Percentiles rank a stretch among this genome's conserved stretches.
These are phyloP conservation scores for Singerocomus rubriflavus DNA, from an alignment of 1,284 basidiomycete genomes.

Conservation along the genomic window DNA sequence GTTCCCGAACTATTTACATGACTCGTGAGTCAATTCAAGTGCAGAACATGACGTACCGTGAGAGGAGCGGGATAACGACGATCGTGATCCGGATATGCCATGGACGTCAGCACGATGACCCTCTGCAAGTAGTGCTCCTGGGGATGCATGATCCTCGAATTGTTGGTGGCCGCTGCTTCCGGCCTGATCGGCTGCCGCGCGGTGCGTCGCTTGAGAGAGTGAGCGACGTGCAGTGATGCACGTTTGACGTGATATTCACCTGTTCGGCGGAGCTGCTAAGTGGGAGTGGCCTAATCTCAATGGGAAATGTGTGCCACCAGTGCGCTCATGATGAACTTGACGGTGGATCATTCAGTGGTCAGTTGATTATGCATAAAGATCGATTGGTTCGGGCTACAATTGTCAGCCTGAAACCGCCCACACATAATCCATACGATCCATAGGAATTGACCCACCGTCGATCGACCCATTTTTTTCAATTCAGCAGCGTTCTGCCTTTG, in stretches of 20 bases:
- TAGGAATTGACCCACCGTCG: constrained; percentile 5
- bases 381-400: background rate
- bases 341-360: background rate
- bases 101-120: constrained; percentile 10
- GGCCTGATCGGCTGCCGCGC: constrained; percentile 18
- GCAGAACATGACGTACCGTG: constrained; percentile 11
- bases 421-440: constrained; percentile 1
- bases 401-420: constrained; percentile 2
- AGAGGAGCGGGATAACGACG: background rate
- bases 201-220: constrained; percentile 5
- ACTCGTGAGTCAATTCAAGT: background rate
- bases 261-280: background rate
- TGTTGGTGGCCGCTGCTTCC: constrained; percentile 4
- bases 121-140: background rate
- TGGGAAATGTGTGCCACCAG: constrained; percentile 6
- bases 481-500: constrained; percentile 9
- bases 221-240: constrained; percentile 5
- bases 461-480: constrained; percentile 27
- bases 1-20: constrained; percentile 1
- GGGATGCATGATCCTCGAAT: constrained; percentile 16
- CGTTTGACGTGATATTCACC: constrained; percentile 6
- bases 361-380: constrained; percentile 6
- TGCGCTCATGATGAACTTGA: constrained; percentile 6
- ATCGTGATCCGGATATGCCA: constrained; percentile 9
- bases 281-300: background rate